Percentiles rank a stretch among this genome's conserved stretches.
Conservation (phyloP, 768 basidiomycete species). For the Punctularia strigosozonata region DNA sequence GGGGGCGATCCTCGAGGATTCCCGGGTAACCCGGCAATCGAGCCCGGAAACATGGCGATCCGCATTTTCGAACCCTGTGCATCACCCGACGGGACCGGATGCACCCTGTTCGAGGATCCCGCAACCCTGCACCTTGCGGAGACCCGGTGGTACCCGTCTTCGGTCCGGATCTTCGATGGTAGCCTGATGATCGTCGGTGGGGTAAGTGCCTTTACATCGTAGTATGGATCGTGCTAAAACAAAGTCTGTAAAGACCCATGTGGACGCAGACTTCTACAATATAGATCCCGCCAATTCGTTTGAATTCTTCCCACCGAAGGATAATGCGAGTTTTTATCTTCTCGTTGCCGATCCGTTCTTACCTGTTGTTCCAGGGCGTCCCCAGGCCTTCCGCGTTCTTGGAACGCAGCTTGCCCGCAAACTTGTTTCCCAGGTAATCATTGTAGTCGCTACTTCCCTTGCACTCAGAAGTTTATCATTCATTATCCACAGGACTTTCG, state of each 20-base stretch:
- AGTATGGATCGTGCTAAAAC: too few relatives aligned
- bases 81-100: conserved; percentile 12
- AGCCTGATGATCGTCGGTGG: conserved; percentile 20
- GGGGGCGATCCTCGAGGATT: conserved; percentile 9
- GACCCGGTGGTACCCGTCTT: conserved; percentile 19
- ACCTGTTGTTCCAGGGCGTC: too few relatives aligned
- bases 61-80: conserved; percentile 20
- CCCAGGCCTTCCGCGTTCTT: too few relatives aligned
- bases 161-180: conserved; percentile 18
- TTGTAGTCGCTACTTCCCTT: conserved; percentile 64
- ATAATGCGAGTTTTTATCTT: too few relatives aligned
- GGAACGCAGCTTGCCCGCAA: too few relatives aligned
- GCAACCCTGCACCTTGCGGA: conserved; percentile 13
- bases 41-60: conserved; percentile 11
- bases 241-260: too few relatives aligned
- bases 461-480: conserved; percentile 76
- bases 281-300: conserved; percentile 16
- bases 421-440: too few relatives aligned
- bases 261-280: conserved; percentile 17
- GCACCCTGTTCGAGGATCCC: conserved; percentile 18
- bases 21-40: conserved; percentile 6
- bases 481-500: conserved; percentile 7
- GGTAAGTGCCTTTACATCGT: too few relatives aligned
- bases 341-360: too few relatives aligned
- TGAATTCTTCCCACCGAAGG: conserved; percentile 22